A percentile compares a stretch with the other conserved stretches of the same genome.
These are phyloP conservation scores for Musa balbisiana DNA, from an alignment of 202 grass and related monocot species.

Conservation along the genomic window DNA sequence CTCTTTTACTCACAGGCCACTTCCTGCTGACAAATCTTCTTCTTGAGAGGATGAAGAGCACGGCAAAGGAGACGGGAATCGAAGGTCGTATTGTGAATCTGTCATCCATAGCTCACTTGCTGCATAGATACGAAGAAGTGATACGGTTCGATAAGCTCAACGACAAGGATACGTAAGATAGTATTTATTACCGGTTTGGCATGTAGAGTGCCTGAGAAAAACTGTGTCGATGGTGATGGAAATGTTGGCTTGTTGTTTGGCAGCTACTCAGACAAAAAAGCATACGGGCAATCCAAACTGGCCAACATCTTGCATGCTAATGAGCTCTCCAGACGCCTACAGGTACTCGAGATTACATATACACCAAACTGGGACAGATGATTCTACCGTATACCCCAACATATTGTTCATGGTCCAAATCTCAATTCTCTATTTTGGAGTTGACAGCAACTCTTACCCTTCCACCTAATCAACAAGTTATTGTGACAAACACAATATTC, in stretches of 20 bases:
- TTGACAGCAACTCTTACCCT: no score
- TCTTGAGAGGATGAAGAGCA: slow-evolving; percentile 8
- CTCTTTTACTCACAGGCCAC: not conserved
- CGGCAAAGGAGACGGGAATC: not conserved
- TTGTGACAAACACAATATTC: no score
- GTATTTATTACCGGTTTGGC: not conserved
- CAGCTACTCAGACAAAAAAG: slow-evolving; percentile 1
- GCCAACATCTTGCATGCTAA: slow-evolving; percentile 23
- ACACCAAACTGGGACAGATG: no score
- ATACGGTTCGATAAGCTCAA: slow-evolving; percentile 8
- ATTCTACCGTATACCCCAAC: no score
- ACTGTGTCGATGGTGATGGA: no score
- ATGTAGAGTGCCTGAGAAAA: not conserved
- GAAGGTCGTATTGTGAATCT: slow-evolving; percentile 12
- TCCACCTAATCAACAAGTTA: no score
- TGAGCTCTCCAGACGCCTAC: slow-evolving; percentile 19
- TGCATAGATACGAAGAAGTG: not conserved
- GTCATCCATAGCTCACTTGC: slow-evolving; percentile 3
- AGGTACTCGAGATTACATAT: not conserved
- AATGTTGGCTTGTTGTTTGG: not conserved
- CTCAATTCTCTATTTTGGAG: no score
- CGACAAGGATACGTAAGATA: slow-evolving; percentile 1
- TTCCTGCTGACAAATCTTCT: slow-evolving; percentile 12
- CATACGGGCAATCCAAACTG: slow-evolving; percentile 10
- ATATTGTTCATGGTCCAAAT: no score